A percentile compares a stretch with the other conserved stretches of the same genome.
Conservation (phyloP, 257 asterid genomes). For the Ophiorrhiza pumila region DNA sequence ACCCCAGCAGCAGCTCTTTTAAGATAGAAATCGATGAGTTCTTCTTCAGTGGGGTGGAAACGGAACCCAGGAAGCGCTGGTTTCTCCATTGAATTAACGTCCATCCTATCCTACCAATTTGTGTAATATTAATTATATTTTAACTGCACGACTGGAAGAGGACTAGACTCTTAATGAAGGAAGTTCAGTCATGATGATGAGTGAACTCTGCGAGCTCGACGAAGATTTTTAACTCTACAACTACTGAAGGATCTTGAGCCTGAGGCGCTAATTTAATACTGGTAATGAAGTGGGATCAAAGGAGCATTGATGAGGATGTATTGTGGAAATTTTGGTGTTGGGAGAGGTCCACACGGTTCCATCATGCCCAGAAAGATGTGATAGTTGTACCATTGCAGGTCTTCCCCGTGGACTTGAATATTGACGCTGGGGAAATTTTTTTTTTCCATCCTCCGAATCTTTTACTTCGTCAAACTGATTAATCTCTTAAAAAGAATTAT, state of each 20-base stretch:
- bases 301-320: too few relatives aligned
- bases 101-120: not conserved
- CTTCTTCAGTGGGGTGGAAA: constrained; percentile 81
- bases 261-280: constrained; percentile 1
- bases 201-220: not conserved
- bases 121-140: too few relatives aligned
- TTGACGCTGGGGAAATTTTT: constrained; percentile 1
- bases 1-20: constrained; percentile 38
- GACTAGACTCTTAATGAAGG: too few relatives aligned
- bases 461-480: constrained; percentile 10
- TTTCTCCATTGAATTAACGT: constrained; percentile 16
- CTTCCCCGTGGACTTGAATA: constrained; percentile 3
- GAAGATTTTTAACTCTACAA: not conserved
- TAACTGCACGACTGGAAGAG: too few relatives aligned
- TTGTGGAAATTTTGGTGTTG: not conserved
- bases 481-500: not conserved
- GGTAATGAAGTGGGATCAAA: not conserved
- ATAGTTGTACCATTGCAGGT: not conserved
- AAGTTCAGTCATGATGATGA: too few relatives aligned
- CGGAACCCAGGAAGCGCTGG: constrained; percentile 63
- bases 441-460: not conserved
- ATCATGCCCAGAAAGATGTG: not conserved
- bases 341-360: constrained; percentile 20
- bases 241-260: not conserved
- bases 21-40: constrained; percentile 65